Conservation (phyloP, 2,329 filamentous ascomycete species). For the Fusarium nanum region DNA sequence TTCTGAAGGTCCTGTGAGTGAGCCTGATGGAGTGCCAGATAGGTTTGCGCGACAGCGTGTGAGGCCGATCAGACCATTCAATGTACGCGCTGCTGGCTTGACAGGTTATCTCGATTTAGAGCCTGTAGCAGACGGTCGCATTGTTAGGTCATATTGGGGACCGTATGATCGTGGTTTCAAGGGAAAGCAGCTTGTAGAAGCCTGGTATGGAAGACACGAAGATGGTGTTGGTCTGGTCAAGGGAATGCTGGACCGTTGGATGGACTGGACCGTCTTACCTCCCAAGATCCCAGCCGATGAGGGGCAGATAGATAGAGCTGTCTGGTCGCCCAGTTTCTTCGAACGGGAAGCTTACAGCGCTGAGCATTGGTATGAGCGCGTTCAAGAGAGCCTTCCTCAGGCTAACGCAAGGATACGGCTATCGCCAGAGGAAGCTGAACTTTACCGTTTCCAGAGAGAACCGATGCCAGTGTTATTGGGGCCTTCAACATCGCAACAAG, state of each 20-base stretch:
- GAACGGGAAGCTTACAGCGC: constrained; percentile 51
- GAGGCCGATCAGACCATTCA: constrained; percentile 40
- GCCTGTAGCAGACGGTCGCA: constrained; percentile 50
- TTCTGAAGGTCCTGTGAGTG: constrained; percentile 39
- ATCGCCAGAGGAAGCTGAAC: constrained; percentile 43
- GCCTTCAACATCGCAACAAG: constrained; percentile 47
- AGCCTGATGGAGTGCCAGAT: constrained; percentile 49
- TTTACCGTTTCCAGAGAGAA: constrained; percentile 46
- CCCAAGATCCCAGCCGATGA: constrained; percentile 47
- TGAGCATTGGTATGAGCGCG: constrained; percentile 46
- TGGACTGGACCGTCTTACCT: constrained; percentile 55
- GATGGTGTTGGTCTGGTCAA: constrained; percentile 52
- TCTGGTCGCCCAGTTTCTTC: constrained; percentile 55
- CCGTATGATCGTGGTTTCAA: constrained; percentile 52
- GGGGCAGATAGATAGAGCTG: constrained; percentile 49
- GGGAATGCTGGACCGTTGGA: constrained; percentile 57
- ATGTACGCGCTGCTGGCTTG: constrained; percentile 37
- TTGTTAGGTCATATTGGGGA: constrained; percentile 51
- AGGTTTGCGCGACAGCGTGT: constrained; percentile 44
- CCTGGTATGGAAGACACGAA: constrained; percentile 57
- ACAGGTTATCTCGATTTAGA: constrained; percentile 50
- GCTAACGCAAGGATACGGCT: constrained; percentile 32
- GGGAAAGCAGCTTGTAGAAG: constrained; percentile 51
- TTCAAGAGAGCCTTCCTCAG: constrained; percentile 33
- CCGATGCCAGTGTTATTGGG: constrained; percentile 52